Conservation (phyloP, 2,329 filamentous ascomycete genomes). For the Penicillium aurantiogriseum region DNA sequence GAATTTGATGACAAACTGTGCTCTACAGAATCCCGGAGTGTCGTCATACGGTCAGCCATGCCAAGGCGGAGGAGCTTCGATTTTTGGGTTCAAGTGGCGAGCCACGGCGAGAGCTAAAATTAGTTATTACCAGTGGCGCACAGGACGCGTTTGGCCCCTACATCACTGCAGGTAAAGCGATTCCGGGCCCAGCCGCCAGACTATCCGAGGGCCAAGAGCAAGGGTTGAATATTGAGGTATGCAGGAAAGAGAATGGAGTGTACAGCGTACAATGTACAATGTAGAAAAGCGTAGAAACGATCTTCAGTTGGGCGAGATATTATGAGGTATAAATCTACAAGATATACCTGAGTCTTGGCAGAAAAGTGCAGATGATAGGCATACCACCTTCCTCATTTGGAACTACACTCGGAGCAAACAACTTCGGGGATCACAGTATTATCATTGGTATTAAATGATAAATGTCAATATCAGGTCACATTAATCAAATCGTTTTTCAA, state of each 20-base stretch:
- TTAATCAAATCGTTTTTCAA: neutral
- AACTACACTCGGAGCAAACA: constrained; percentile 2
- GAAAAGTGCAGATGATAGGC: constrained; percentile 1
- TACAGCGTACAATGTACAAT: too few relatives aligned
- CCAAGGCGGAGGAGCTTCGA: neutral
- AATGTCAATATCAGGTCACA: neutral
- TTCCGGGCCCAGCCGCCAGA: neutral
- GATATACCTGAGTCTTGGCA: neutral
- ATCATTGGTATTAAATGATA: neutral
- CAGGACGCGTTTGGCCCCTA: constrained; percentile 15
- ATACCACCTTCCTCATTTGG: neutral
- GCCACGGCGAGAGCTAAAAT: neutral
- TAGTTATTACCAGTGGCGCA: constrained; percentile 8
- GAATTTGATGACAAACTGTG: neutral
- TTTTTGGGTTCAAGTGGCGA: neutral
- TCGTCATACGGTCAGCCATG: neutral
- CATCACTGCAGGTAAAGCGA: neutral
- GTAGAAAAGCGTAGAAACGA: neutral
- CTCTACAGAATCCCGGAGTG: neutral
- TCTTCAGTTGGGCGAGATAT: neutral
- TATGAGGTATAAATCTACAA: neutral
- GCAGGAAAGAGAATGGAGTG: neutral
- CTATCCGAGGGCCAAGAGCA: neutral
- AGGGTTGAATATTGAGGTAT: neutral
- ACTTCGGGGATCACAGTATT: neutral